phyloP scores from a whole-genome alignment of 1,284 basidiomycete genomes.

The Heterobasidion parviporum region DNA sequence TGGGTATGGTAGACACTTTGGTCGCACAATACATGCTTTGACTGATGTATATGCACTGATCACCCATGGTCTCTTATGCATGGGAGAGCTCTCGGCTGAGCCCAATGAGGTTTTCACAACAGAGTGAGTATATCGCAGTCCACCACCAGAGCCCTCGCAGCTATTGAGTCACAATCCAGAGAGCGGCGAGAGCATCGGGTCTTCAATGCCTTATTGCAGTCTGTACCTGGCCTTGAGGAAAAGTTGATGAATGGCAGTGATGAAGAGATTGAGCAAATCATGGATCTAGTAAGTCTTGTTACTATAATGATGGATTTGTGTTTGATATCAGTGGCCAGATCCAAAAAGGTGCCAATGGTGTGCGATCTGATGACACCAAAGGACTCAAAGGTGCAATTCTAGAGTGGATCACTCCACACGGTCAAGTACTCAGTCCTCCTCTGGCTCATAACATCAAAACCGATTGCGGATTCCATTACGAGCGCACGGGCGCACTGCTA shows the following conservation, averaged over 20 bases:
- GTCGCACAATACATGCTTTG: neutral
- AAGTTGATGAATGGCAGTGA: neutral
- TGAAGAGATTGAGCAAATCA: neutral
- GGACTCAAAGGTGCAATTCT: conserved; percentile 8
- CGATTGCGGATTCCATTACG: conserved; percentile 7
- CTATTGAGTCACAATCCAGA: neutral
- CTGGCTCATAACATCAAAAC: conserved; percentile 7
- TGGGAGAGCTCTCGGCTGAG: neutral
- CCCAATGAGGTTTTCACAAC: neutral
- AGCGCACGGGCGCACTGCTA: conserved; percentile 4
- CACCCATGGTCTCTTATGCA: neutral
- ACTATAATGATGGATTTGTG: neutral
- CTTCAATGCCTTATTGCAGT: neutral
- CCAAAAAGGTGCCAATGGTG: conserved; percentile 6
- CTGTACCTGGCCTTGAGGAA: neutral
- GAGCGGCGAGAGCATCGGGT: neutral
- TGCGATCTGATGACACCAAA: conserved; percentile 8
- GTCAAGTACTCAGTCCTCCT: conserved; percentile 5
- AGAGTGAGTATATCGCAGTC: neutral
- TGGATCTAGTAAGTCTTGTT: neutral
- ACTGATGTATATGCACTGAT: neutral
- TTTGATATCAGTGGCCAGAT: neutral
- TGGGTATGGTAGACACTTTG: neutral
- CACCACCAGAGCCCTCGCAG: neutral
- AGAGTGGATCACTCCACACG: conserved; percentile 8